Evolutionary conservation across 345 rosid species (phyloP), one percentile per base, ranked within the genome.

Genomic region (Citrus reticulata): DNA sequence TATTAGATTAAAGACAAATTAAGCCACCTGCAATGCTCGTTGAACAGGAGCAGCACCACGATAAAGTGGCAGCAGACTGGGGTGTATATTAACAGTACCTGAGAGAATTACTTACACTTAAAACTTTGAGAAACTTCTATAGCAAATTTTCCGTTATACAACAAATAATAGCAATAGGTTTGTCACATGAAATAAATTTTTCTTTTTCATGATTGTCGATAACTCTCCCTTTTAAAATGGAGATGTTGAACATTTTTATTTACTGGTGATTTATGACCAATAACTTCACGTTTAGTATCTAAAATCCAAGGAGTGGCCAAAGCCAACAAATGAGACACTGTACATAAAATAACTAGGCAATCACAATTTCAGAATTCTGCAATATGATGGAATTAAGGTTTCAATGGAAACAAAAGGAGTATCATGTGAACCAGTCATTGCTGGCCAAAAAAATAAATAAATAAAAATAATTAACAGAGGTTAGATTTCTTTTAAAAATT

Each of bases 11-110:
- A 59, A 67, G 73, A 70, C 75, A 46, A 39, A 70, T n/a, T 63
- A 68, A 57, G 72, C 16, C 27, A 94, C 98, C 97, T 90, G 90
- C 79, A 93, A 81, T 65, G 95, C 95, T 83, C 98, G 90, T 81
- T 96, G 99, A 82, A 92, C 98, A 73, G 97, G 97, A 82, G 99
- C 97, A 85, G 97, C 99, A 62, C 99, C 98, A 79, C 97, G 97
- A 68, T 95, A 95, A 39, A 88, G 75, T 0, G 98, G 99, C 42
- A 96, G 81, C 81, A 96, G 84, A 87, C 98, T 96, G 59, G 98
- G 99, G 76, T 94, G 99, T 84, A 96, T 85, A 72, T 96, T 96
- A 78, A 96, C 97, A 0, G 97, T 96, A 78, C 99, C 98, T 96
- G 91, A 74, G 70, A 82, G 83, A 29, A 70, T 60, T 40, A 46